Evolutionary conservation across 768 basidiomycete genomes (phyloP), one percentile per base, ranked within the genome.

Genomic region (Kwoniella sp.): DNA sequence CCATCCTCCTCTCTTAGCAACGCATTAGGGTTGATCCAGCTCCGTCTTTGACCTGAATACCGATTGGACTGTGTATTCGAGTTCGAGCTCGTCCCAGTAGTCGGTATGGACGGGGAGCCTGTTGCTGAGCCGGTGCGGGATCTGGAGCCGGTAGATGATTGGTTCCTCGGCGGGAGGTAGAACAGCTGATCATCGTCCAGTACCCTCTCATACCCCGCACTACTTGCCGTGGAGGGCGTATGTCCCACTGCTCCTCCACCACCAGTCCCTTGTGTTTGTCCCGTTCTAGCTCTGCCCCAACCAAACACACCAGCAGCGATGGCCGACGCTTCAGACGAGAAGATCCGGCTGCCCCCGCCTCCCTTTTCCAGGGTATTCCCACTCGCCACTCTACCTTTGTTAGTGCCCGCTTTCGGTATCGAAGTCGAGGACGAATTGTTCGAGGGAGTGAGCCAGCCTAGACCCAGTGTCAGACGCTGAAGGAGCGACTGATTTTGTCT

Each of bases 321-420:
- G 20, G 34, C 62, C 4, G 48, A 22, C 7, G 62, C 45, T 9
- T 53, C 55, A 3, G 55, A 45, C 9, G 62, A 63, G 31, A 58
- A 63, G 5, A 63, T 51, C 25, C 62, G 25, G 31, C 47, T 58
- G 28, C 63, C 57, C 13, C 58, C 58, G 4, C 34, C 22, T 2
- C 63, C 63, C 31, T 66, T 66, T 54, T 70, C 68, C 9, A 70
- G 34, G 4, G 65, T 70, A 54, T 66, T 70, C 15, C 68, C 68
- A 63, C 68, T 70, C 17, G 55, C 41, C 17, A 30, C 58, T 30
- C 68, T 54, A 23, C 30, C 62, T 28, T 31, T 28, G 25, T 28
- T 38, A 4, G 22, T 48, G 17, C 30, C 23, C 2, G 13, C n/a
- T 45, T 45, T 45, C 15, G 31, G 34, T n/a, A 13, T 13, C 12